phyloP scores from a whole-genome alignment of 768 basidiomycete species.

The Daedaleopsis sinensis region DNA sequence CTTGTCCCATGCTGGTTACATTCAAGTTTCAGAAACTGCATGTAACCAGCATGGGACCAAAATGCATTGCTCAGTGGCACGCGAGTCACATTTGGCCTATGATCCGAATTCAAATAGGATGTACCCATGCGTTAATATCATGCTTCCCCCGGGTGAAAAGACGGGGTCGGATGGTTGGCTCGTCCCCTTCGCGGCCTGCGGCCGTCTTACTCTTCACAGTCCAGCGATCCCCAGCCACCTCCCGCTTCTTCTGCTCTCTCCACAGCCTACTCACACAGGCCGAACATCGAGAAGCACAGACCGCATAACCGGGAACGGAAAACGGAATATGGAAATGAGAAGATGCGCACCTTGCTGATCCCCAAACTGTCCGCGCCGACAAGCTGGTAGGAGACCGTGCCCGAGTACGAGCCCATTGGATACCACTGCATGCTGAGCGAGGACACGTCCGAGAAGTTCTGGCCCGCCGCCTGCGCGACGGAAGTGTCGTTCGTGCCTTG shows the following conservation, averaged over 20 bases:
- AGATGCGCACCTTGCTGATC: slow-evolving; percentile 53
- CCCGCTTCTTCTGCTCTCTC: too few species aligned
- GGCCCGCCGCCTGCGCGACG: slow-evolving; percentile 42
- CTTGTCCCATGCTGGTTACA: too few species aligned
- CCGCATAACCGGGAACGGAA: neutral
- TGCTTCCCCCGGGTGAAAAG: too few species aligned
- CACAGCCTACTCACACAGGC: neutral
- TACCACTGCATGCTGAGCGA: slow-evolving; percentile 65
- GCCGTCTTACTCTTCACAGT: too few species aligned
- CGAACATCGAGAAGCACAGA: neutral
- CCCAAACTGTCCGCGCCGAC: slow-evolving; percentile 52
- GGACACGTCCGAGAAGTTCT: slow-evolving; percentile 60
- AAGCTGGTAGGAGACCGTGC: slow-evolving; percentile 61
- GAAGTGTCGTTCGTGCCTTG: slow-evolving; percentile 66
- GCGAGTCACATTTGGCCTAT: too few species aligned
- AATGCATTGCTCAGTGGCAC: too few species aligned
- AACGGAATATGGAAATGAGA: neutral
- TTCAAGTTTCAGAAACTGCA: too few species aligned
- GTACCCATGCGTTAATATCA: too few species aligned
- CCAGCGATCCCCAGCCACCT: too few species aligned
- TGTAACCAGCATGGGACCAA: too few species aligned
- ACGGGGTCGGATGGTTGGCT: neutral
- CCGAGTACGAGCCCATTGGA: slow-evolving; percentile 40
- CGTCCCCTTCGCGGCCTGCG: too few species aligned
- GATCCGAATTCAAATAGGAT: too few species aligned